phyloP scores from a whole-genome alignment of 768 basidiomycete species.

The Crepidotus variabilis region DNA sequence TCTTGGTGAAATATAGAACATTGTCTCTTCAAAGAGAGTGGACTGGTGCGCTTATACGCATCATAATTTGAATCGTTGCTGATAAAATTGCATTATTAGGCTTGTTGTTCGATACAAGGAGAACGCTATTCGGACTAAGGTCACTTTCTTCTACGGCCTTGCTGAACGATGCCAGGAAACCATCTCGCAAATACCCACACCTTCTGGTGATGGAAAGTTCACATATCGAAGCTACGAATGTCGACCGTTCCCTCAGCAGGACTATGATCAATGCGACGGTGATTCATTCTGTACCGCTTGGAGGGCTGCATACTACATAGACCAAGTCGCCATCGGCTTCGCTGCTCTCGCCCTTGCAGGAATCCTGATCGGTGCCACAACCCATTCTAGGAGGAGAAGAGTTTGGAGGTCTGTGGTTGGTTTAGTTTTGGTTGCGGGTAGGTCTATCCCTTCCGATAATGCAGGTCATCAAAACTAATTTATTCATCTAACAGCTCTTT shows the following conservation, averaged over 20 bases:
- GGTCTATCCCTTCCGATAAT: conserved; percentile 31
- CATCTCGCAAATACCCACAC: conserved; percentile 42
- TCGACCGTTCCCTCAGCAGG: conserved; percentile 59
- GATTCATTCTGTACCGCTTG: conserved; percentile 63
- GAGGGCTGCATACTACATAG: conserved; percentile 66
- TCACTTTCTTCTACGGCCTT: conserved; percentile 59
- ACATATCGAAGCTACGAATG: conserved; percentile 58
- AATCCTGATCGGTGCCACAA: conserved; percentile 66
- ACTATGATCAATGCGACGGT: conserved; percentile 42
- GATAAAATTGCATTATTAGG: conserved; percentile 25
- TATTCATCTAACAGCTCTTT: conserved; percentile 37
- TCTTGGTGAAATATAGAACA: conserved; percentile 37
- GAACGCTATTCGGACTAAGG: conserved; percentile 35
- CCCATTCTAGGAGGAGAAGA: conserved; percentile 67
- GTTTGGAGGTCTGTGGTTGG: conserved; percentile 75
- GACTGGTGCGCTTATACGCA: conserved; percentile 53
- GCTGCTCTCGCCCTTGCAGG: conserved; percentile 53
- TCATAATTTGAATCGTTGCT: not conserved
- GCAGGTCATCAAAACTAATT: not conserved
- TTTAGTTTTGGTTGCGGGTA: conserved; percentile 49
- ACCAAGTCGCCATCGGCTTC: conserved; percentile 64
- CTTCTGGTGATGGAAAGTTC: conserved; percentile 36
- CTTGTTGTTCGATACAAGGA: conserved; percentile 41
- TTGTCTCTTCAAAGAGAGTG: conserved; percentile 48
- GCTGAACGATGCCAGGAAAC: conserved; percentile 51